A percentile compares a stretch with the other conserved stretches of the same genome.
Conservation (phyloP, 106 monocot genomes). For the Dendrobium huoshanense region DNA sequence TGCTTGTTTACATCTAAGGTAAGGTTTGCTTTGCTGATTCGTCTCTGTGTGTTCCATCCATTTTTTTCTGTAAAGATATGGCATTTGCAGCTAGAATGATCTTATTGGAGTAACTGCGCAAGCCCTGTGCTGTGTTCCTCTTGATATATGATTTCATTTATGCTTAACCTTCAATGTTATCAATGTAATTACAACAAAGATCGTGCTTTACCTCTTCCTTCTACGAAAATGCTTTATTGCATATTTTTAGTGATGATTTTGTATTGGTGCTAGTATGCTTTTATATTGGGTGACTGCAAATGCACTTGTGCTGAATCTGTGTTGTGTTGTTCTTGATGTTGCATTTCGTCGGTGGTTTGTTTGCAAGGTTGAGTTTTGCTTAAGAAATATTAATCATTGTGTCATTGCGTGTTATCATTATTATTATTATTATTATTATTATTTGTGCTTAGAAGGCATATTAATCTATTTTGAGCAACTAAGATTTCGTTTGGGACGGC, state of each 20-base stretch:
- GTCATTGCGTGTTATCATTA: neutral
- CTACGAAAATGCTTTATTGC: neutral
- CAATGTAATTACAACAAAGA: neutral
- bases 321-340: neutral
- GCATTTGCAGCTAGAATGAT: neutral
- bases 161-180: neutral
- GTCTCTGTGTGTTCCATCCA: neutral
- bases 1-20: conserved; percentile 46
- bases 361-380: neutral
- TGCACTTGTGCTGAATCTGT: neutral
- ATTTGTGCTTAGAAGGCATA: neutral
- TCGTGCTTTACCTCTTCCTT: neutral
- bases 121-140: neutral
- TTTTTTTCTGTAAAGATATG: neutral
- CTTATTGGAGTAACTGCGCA: neutral
- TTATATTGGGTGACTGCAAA: neutral
- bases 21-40: conserved; percentile 11
- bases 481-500: no score
- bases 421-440: no score
- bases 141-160: neutral
- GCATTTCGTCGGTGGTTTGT: neutral
- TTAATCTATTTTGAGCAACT: neutral
- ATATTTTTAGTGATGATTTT: neutral
- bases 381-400: conserved; percentile 1
- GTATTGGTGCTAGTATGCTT: neutral